phyloP scores from a whole-genome alignment of 2,329 filamentous ascomycete genomes.

The Tricladium varicosporioides region DNA sequence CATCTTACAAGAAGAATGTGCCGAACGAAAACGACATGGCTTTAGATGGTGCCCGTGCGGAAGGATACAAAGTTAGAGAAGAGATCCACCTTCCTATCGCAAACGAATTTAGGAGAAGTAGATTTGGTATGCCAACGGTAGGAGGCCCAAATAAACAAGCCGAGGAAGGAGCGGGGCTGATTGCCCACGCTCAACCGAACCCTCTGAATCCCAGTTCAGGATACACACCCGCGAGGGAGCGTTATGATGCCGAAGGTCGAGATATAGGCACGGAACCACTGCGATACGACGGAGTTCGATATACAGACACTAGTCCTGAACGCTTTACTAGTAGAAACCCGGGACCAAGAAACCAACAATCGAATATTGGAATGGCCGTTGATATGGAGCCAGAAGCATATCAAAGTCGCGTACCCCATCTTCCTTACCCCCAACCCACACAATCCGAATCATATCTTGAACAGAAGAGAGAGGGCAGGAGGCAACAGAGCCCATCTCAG shows the following conservation, averaged over 20 bases:
- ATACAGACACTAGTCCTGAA: slow-evolving; percentile 16
- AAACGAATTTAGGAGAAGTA: slow-evolving; percentile 31
- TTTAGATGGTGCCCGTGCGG: slow-evolving; percentile 14
- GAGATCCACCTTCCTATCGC: slow-evolving; percentile 28
- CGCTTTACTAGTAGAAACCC: slow-evolving; percentile 15
- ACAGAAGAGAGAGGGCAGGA: slow-evolving; percentile 17
- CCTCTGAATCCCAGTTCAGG: slow-evolving; percentile 20
- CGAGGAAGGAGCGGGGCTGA: slow-evolving; percentile 31
- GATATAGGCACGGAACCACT: slow-evolving; percentile 24
- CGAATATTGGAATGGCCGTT: slow-evolving; percentile 27
- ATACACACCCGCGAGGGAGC: slow-evolving; percentile 30
- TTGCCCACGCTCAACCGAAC: slow-evolving; percentile 32
- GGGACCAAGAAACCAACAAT: slow-evolving; percentile 5
- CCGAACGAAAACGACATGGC: slow-evolving; percentile 24
- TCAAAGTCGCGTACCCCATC: slow-evolving; percentile 18
- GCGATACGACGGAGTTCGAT: slow-evolving; percentile 3
- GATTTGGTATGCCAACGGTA: slow-evolving; percentile 26
- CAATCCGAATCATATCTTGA: slow-evolving; percentile 22
- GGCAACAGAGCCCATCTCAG: slow-evolving; percentile 19
- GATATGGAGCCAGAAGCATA: slow-evolving; percentile 21
- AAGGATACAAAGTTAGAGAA: slow-evolving; percentile 20
- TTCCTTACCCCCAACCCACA: slow-evolving; percentile 12
- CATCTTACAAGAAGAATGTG: slow-evolving; percentile 41
- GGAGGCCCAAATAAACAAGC: slow-evolving; percentile 5
- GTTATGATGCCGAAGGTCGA: slow-evolving; percentile 29